Base-by-base conservation (phyloP, 768 basidiomycete species). In the Russula dissimulans region DNA sequence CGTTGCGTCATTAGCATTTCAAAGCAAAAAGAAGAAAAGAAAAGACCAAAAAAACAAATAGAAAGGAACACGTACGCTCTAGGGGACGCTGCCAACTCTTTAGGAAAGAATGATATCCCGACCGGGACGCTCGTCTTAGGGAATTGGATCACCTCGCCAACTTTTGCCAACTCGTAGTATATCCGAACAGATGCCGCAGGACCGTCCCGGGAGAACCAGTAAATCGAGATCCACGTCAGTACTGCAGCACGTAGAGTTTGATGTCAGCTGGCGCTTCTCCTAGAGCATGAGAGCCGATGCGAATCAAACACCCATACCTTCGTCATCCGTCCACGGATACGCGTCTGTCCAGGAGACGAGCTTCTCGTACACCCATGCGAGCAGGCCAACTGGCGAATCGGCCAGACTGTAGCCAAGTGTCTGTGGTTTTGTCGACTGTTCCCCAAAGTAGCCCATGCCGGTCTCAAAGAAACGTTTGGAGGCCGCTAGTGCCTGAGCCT, bases 151-250 rank as follows among this genome's bases (percentile, higher is more conserved):
- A 14, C 1, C 12, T 14, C 5, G 39, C 39, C 4, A 12, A 12
- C 10, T 41, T 15, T 41, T 15, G 4, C 5, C 15, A 57, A 11
- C 65, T 86, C 85, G 65, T 79, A 84, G 68, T 85, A 86, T 18
- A 84, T 83, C 12, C 83, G 73, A 8, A 79, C 22, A 0, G 84
- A 79, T 0, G 84, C 81, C 2, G 81, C 75, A 6, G 85, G 83
- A 0, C 83, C 83, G 0, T 78, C 74, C 10, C 78, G 76, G 7
- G 82, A 84, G 69, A 85, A 83, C 73, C 75, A 79, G 65, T 79
- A 83, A 11, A 82, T 73, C 3, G 81, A 83, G 22, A 82, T 68
- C 82, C 83, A 86, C 0, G 80, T 82, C 34, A 86, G 64, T 1
- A 84, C 83, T 83, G 9, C 39, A 41, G 11, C 39, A 1, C 14